Conservation (phyloP, 192 early-diverging fungal genomes). For the Mortierella alpina region DNA sequence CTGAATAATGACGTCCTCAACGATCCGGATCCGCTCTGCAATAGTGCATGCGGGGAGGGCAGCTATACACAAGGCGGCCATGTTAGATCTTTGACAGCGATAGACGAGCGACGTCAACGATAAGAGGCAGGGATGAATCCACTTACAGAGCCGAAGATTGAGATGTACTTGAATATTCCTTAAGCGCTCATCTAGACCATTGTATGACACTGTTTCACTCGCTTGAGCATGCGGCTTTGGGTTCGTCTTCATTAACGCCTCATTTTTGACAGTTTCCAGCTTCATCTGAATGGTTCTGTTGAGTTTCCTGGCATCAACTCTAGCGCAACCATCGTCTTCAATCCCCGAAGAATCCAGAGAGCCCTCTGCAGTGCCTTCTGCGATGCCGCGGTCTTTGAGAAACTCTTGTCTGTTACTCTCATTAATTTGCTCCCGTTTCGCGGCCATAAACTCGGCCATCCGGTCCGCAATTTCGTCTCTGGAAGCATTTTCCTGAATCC, state of each 20-base stretch:
- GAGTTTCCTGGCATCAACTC: slow-evolving; percentile 76
- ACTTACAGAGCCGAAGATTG: slow-evolving; percentile 70
- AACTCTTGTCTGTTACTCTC: slow-evolving; percentile 75
- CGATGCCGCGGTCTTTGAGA: slow-evolving; percentile 34
- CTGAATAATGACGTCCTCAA: slow-evolving; percentile 83
- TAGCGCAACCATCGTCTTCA: slow-evolving; percentile 66
- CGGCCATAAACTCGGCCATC: slow-evolving; percentile 64
- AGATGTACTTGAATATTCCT: slow-evolving; percentile 80
- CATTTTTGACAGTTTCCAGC: slow-evolving; percentile 73
- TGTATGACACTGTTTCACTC: slow-evolving; percentile 42
- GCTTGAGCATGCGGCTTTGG: slow-evolving; percentile 28
- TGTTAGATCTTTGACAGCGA: too few species aligned
- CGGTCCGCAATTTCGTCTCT: slow-evolving; percentile 59
- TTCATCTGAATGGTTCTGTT: slow-evolving; percentile 86
- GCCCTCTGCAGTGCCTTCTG: slow-evolving; percentile 13
- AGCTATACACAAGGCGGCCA: slow-evolving; percentile 8
- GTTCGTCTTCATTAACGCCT: slow-evolving; percentile 54
- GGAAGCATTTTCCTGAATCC: slow-evolving; percentile 54
- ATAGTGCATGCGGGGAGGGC: slow-evolving; percentile 53
- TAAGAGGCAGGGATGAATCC: background rate
- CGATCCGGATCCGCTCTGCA: slow-evolving; percentile 71
- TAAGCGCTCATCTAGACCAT: slow-evolving; percentile 70
- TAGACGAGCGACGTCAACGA: too few species aligned
- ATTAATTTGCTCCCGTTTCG: slow-evolving; percentile 69
- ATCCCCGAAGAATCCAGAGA: slow-evolving; percentile 4